These are phyloP conservation scores for Pseudomassariella vexata DNA, from an alignment of 2,329 filamentous ascomycete species.

Conservation along the genomic window DNA sequence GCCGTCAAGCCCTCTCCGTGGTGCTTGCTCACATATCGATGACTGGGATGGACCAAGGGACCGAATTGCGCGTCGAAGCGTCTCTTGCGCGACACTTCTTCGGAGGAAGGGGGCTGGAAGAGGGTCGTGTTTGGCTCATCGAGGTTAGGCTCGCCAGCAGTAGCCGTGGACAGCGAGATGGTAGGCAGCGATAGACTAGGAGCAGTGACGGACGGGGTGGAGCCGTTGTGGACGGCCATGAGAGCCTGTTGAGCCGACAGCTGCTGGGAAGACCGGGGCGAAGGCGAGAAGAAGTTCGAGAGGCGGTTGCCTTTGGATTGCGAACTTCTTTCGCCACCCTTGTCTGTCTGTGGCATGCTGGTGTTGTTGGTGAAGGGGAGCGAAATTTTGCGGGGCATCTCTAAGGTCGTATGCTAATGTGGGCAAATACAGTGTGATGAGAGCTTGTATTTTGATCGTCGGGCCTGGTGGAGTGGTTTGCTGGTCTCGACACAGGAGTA, in stretches of 20 bases:
- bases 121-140: slow-evolving; percentile 73
- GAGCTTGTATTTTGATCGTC: too few species aligned
- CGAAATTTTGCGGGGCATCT: slow-evolving; percentile 54
- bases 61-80: slow-evolving; percentile 87
- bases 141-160: slow-evolving; percentile 65
- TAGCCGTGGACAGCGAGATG: slow-evolving; percentile 86
- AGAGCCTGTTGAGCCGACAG: slow-evolving; percentile 61
- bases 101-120: slow-evolving; percentile 82
- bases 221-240: slow-evolving; percentile 54
- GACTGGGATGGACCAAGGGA: slow-evolving; percentile 70
- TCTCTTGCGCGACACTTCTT: slow-evolving; percentile 70
- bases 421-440: not conserved
- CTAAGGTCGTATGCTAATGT: slow-evolving; percentile 20
- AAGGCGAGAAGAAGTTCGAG: slow-evolving; percentile 75
- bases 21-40: slow-evolving; percentile 86
- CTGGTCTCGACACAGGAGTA: too few species aligned
- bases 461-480: too few species aligned
- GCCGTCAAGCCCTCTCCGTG: slow-evolving; percentile 73
- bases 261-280: slow-evolving; percentile 68
- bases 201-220: slow-evolving; percentile 60
- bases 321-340: slow-evolving; percentile 50
- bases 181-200: slow-evolving; percentile 76
- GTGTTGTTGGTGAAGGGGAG: slow-evolving; percentile 49
- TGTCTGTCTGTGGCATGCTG: slow-evolving; percentile 43
- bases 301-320: slow-evolving; percentile 70